A percentile compares a stretch with the other conserved stretches of the same genome.
These are phyloP conservation scores for Cystobasidium pallidum DNA, from an alignment of 1,284 basidiomycete species.

Conservation along the genomic window DNA sequence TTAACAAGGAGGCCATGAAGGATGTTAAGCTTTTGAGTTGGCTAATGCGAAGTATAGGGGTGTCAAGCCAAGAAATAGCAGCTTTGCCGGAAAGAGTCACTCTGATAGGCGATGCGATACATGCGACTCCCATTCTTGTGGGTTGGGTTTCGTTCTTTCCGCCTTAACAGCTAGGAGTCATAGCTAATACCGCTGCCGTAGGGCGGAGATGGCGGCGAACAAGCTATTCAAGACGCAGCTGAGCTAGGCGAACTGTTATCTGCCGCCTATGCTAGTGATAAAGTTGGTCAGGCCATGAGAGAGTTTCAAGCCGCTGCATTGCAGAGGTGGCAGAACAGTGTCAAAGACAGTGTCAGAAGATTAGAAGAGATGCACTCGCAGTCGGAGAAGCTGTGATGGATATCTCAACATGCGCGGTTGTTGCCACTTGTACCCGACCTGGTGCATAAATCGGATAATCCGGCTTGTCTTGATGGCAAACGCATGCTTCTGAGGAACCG, in stretches of 20 bases:
- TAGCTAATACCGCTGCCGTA: too few relatives aligned
- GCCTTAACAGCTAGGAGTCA: too few relatives aligned
- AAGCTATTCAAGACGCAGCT: constrained; percentile 37
- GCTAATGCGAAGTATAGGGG: constrained; percentile 28
- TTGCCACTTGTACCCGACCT: too few relatives aligned
- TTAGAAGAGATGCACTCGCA: constrained; percentile 19
- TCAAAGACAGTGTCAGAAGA: constrained; percentile 6
- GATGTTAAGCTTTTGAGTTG: constrained; percentile 41
- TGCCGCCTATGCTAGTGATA: background rate
- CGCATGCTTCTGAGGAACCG: too few relatives aligned
- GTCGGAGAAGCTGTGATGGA: constrained; percentile 14
- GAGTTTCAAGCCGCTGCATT: constrained; percentile 2
- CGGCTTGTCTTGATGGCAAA: constrained; percentile 6
- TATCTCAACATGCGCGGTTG: too few relatives aligned
- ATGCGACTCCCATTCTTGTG: constrained; percentile 40
- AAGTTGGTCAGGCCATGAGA: background rate
- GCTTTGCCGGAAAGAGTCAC: constrained; percentile 6
- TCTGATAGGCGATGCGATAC: constrained; percentile 39
- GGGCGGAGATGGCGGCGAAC: constrained; percentile 38
- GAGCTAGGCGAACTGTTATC: constrained; percentile 1
- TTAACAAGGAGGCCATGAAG: constrained; percentile 12
- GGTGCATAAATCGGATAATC: too few relatives aligned
- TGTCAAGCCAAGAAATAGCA: background rate
- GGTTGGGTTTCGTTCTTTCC: background rate
- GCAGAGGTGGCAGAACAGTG: constrained; percentile 23